Evolutionary conservation across 768 basidiomycete genomes (phyloP), one percentile per base, ranked within the genome.

Genomic region (Kwoniella sp.): DNA sequence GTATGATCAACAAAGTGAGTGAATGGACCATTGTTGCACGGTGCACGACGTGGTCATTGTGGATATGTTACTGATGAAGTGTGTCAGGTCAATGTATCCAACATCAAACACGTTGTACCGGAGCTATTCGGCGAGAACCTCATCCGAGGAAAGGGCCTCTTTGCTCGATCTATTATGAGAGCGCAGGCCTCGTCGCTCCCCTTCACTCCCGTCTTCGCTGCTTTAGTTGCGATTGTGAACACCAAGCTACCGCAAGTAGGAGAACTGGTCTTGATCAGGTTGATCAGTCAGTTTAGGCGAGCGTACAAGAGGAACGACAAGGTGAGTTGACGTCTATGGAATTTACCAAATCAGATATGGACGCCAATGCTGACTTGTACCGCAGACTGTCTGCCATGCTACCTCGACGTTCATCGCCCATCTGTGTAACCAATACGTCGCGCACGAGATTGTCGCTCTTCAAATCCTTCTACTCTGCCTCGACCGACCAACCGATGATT

Each of bases 261-360:
- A 52, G 96, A 99, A 81, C 82, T 99, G 47, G 85, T 98, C 41
- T 81, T 99, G 38, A 89, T 86, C 65, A 86, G 96, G 22, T 85
- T 99, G 50, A 89, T 97, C 66, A 93, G 91, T 81, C 96, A 98
- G 82, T 99, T 98, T 83, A 84, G 95, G 69, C 85, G 93, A 65
- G 87, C 93, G 1, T 98, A 92, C 82, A 98, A 97, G 81, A 86
- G 96, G 26, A 98, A 98, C 76, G 94, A 98, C 83, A 99, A 99
- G 84, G 95, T 92, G 67, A 58, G 86, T 81, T 17, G n/a, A 2
- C 50, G 20, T 9, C 13, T 31, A 15, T 20, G 17, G 0, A 41
- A 45, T 26, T 25, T 50, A 25, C n/a, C 29, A 7, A 13, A 29
- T 22, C 4, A 12, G 53, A 29, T 23, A 2, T 45, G 38, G 48